Conservation (phyloP, 305 asterid species). For the Salvia sclarea region DNA sequence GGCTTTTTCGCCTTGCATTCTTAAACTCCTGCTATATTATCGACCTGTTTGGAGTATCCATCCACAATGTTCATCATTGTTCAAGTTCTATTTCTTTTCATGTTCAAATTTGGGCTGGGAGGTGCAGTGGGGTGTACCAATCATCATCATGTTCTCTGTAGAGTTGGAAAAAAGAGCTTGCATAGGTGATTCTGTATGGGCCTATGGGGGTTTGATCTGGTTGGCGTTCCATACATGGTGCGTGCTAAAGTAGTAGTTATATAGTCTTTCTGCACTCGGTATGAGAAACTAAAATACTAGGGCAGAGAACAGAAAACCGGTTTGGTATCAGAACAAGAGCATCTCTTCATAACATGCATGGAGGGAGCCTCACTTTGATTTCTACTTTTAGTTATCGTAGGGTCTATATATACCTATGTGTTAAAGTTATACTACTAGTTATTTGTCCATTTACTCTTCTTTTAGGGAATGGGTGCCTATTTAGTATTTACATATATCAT, state of each 20-base stretch:
- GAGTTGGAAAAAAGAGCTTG: conserved; percentile 11
- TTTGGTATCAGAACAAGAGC: neutral
- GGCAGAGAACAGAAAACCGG: neutral
- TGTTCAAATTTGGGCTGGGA: conserved; percentile 3
- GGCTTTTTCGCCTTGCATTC: neutral
- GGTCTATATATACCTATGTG: neutral
- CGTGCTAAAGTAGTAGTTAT: neutral
- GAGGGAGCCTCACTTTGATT: conserved; percentile 5
- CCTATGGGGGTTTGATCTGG: neutral
- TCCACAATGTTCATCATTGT: neutral
- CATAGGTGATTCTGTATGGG: neutral
- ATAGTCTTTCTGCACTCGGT: neutral
- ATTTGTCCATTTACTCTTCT: neutral
- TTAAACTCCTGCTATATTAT: neutral
- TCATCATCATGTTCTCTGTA: neutral
- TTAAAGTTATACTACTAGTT: neutral
- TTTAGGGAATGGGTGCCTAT: no score
- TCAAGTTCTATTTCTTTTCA: neutral
- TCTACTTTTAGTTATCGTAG: neutral
- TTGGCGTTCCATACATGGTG: neutral
- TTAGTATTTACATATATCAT: neutral
- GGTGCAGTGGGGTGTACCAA: neutral
- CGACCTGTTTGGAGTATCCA: conserved; percentile 14
- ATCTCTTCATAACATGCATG: neutral
- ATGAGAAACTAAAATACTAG: neutral